Evolutionary conservation across 331 rosid species (phyloP).

Genomic region (Stylosanthes scabra): DNA sequence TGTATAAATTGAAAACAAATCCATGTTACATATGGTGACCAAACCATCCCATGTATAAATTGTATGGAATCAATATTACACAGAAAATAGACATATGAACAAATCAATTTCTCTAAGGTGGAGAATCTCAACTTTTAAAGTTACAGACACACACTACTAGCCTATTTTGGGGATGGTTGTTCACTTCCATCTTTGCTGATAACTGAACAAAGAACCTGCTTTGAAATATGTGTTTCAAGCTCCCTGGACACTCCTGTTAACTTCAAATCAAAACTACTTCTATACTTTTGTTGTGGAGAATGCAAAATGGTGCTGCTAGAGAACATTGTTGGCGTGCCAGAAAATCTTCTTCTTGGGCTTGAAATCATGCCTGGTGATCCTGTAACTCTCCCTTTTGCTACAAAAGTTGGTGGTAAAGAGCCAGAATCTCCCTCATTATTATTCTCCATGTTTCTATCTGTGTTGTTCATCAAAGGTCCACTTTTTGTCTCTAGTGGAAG

Average conservation of each 20-base stretch:
- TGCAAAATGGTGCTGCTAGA: slow-evolving; percentile 48
- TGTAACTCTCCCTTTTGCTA: slow-evolving; percentile 52
- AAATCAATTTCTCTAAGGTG: slow-evolving; percentile 65
- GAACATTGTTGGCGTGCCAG: slow-evolving; percentile 59
- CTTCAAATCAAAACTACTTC: slow-evolving; percentile 90
- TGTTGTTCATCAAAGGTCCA: slow-evolving; percentile 56
- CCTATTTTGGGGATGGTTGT: slow-evolving; percentile 69
- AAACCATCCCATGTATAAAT: slow-evolving; percentile 36
- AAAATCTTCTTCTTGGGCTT: slow-evolving; percentile 83
- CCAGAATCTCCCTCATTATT: slow-evolving; percentile 32
- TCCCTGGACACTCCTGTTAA: slow-evolving; percentile 85
- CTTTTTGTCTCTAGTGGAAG: slow-evolving; percentile 77
- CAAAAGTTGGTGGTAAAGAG: slow-evolving; percentile 37
- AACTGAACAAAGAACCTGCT: slow-evolving; percentile 86
- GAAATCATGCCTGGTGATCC: slow-evolving; percentile 65
- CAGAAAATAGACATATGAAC: slow-evolving; percentile 43
- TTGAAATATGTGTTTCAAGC: slow-evolving; percentile 94
- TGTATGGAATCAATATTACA: slow-evolving; percentile 38
- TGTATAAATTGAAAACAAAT: slow-evolving; percentile 38
- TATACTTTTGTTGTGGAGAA: slow-evolving; percentile 75
- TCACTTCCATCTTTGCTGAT: slow-evolving; percentile 75
- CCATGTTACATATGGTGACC: slow-evolving; percentile 27
- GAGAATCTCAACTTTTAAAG: slow-evolving; percentile 52
- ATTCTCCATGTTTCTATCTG: slow-evolving; percentile 32
- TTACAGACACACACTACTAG: slow-evolving; percentile 14